Evolutionary conservation across 2,329 filamentous ascomycete species (phyloP), one percentile per base, ranked within the genome.

Genomic region (Penicillium verrucosum): DNA sequence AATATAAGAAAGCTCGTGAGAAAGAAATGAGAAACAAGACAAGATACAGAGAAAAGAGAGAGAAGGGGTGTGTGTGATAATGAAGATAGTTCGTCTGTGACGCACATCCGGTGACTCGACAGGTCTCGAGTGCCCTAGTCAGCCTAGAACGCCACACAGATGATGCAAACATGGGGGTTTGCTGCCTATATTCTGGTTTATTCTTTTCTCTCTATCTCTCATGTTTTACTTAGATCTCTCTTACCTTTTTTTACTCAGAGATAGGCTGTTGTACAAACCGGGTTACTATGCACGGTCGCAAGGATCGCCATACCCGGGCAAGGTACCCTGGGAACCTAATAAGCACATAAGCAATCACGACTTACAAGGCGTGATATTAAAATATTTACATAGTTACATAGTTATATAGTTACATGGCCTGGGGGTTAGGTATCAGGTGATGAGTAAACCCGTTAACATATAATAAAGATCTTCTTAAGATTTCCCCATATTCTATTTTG

Each of bases 91-190:
- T 51, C 58, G 63, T 68, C 67, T 71, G 74, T 76, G 74, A 76
- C 74, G 74, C 74, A 76, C 66, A 69, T 68, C 70, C 68, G 70
- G 71, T 76, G 74, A 76, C 74, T 76, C 71, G 71, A 70, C 57
- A 60, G 55, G 60, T 62, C 61, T 60, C 59, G 51, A 48, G 51
- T 54, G 48, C 25, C 27, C 37, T 30, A 32, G 37, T 51, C 29
- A 43, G 48, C 48, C 48, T 51, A 51, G 38, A 51, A 43, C 48
- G 48, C 48, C 48, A 51, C 48, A 41, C 48, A 43, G 29, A 51
- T 34, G 48, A 51, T 51, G 48, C 27, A 51, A 51, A 51, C 44
- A 42, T 21, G 27, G 43, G 43, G 36, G 11, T 18, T 23, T 48
- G 51, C 16, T 53, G 51, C 51, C 43, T 53, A 12, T 52, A 14